Evolutionary conservation across 1,284 basidiomycete genomes (phyloP).

Genomic region (Cryptococcus sp.): DNA sequence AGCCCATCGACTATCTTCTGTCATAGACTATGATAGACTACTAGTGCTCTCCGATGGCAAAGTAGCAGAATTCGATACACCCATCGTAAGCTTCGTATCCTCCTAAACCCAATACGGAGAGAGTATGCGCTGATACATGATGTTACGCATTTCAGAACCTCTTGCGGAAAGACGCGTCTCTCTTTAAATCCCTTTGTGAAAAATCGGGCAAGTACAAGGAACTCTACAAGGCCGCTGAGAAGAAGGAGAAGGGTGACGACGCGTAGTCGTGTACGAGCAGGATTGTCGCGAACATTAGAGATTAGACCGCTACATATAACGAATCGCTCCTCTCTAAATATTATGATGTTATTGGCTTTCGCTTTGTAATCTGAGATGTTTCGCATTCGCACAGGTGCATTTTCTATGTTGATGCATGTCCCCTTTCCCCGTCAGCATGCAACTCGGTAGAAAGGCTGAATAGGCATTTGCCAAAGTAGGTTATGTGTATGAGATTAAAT

Average conservation of each 20-base stretch:
- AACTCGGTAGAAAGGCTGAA: too few relatives aligned
- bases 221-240: conserved; percentile 47
- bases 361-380: too few relatives aligned
- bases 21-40: conserved; percentile 73
- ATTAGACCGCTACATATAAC: too few relatives aligned
- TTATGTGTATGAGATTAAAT: too few relatives aligned
- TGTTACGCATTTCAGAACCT: conserved; percentile 54
- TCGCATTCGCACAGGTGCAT: too few relatives aligned
- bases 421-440: too few relatives aligned
- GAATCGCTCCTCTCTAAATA: too few relatives aligned
- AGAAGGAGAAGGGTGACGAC: conserved; percentile 33
- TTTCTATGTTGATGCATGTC: too few relatives aligned
- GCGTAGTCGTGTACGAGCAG: not conserved
- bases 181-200: conserved; percentile 77
- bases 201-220: conserved; percentile 76
- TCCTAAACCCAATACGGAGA: not conserved
- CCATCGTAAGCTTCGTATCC: conserved; percentile 53
- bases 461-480: too few relatives aligned
- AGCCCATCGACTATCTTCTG: conserved; percentile 71
- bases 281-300: too few relatives aligned
- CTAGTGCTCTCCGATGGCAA: conserved; percentile 78
- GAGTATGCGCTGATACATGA: too few relatives aligned
- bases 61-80: conserved; percentile 79
- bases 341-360: too few relatives aligned
- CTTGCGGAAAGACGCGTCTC: conserved; percentile 68